phyloP scores from a whole-genome alignment of 2,329 filamentous ascomycete species.

The Nannizziopsis barbatae region DNA sequence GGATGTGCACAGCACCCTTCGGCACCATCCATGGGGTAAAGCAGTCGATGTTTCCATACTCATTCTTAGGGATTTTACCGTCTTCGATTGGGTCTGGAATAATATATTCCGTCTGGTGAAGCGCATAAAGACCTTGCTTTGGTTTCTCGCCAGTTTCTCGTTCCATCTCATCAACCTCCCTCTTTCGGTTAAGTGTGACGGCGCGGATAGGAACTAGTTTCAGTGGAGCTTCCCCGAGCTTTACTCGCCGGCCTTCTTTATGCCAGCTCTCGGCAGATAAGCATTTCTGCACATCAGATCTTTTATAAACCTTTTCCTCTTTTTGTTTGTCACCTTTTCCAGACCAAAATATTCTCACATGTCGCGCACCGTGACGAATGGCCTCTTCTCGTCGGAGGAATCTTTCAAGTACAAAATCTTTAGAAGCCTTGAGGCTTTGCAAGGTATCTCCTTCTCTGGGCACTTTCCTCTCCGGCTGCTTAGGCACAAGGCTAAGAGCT shows the following conservation, averaged over 20 bases:
- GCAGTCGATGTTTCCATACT: slow-evolving; percentile 91
- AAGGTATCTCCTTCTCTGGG: slow-evolving; percentile 70
- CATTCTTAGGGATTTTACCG: slow-evolving; percentile 84
- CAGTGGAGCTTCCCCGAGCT: slow-evolving; percentile 58
- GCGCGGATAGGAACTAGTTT: slow-evolving; percentile 85
- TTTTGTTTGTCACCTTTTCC: slow-evolving; percentile 63
- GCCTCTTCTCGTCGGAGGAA: slow-evolving; percentile 91
- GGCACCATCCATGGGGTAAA: slow-evolving; percentile 93
- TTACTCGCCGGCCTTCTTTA: slow-evolving; percentile 77
- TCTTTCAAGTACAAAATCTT: slow-evolving; percentile 72
- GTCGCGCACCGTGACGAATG: slow-evolving; percentile 54
- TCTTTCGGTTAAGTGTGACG: slow-evolving; percentile 73
- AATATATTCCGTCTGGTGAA: slow-evolving; percentile 87
- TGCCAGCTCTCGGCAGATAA: slow-evolving; percentile 96
- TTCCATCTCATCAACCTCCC: slow-evolving; percentile 79
- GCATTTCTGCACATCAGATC: slow-evolving; percentile 69
- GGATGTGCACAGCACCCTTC: slow-evolving; percentile 69
- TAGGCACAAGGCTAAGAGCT: slow-evolving; percentile 66
- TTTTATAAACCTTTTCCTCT: slow-evolving; percentile 68
- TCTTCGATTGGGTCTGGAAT: slow-evolving; percentile 76
- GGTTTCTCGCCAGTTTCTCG: slow-evolving; percentile 70
- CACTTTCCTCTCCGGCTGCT: slow-evolving; percentile 59
- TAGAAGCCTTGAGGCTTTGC: slow-evolving; percentile 76
- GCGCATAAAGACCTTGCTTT: slow-evolving; percentile 72
- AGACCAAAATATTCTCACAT: slow-evolving; percentile 63